These are phyloP conservation scores for Syzygium aqueum DNA, from an alignment of 345 rosid species.

Conservation along the genomic window DNA sequence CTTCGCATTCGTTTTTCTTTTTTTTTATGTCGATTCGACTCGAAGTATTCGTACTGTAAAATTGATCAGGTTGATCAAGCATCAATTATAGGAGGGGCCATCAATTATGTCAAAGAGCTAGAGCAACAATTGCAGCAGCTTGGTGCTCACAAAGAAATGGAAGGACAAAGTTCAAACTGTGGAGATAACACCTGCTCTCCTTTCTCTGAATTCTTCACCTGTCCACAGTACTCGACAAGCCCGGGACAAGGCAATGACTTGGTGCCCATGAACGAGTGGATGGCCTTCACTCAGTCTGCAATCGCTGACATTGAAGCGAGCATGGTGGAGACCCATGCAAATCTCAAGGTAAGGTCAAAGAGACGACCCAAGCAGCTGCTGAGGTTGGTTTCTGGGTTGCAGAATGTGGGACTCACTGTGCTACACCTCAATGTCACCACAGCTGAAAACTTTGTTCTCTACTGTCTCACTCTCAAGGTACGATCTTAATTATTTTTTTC, in stretches of 20 bases:
- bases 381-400: slow-evolving; percentile 58
- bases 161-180: slow-evolving; percentile 6
- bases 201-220: slow-evolving; percentile 53
- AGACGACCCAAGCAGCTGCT: slow-evolving; percentile 58
- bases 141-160: slow-evolving; percentile 13
- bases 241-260: slow-evolving; percentile 14
- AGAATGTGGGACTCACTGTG: slow-evolving; percentile 44
- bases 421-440: slow-evolving; percentile 79
- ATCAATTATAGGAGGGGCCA: slow-evolving; percentile 41
- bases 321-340: slow-evolving; percentile 76
- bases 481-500: neutral
- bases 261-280: neutral
- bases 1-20: neutral
- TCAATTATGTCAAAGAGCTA: slow-evolving; percentile 38
- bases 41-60: neutral
- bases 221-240: slow-evolving; percentile 39
- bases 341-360: slow-evolving; percentile 59
- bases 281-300: neutral
- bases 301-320: slow-evolving; percentile 68
- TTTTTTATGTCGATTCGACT: neutral
- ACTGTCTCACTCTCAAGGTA: slow-evolving; percentile 78
- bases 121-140: slow-evolving; percentile 21
- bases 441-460: slow-evolving; percentile 48
- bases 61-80: slow-evolving; percentile 33
- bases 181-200: slow-evolving; percentile 6